Conservation (phyloP, 441 rosid species). For the Pelargonium exstipulatum region DNA sequence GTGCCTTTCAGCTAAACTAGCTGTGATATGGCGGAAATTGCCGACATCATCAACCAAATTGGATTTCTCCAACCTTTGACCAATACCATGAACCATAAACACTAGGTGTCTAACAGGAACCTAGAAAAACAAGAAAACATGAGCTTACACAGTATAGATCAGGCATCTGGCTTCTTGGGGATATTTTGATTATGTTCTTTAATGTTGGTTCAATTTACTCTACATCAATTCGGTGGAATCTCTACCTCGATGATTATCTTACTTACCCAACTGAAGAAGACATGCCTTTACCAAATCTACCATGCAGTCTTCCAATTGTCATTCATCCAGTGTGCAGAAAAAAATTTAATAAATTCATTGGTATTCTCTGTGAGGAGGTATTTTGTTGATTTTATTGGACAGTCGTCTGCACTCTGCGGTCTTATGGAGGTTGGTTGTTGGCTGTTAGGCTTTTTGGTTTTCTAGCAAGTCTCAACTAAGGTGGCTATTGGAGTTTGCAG, state of each 20-base stretch:
- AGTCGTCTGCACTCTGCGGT: too few relatives aligned
- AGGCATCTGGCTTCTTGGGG: background rate
- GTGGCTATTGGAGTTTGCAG: too few relatives aligned
- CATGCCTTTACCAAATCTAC: background rate
- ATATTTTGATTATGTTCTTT: background rate
- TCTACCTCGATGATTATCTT: background rate
- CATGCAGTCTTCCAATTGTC: background rate
- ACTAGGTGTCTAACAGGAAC: constrained; percentile 94
- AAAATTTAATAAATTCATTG: too few relatives aligned
- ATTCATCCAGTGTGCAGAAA: background rate
- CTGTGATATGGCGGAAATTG: constrained; percentile 79
- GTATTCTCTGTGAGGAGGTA: too few relatives aligned
- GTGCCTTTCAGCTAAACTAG: constrained; percentile 69
- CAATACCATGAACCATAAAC: constrained; percentile 98
- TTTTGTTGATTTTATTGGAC: too few relatives aligned
- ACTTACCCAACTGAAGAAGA: background rate
- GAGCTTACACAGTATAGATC: too few relatives aligned
- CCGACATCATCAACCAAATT: constrained; percentile 95
- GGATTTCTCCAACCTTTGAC: constrained; percentile 94
- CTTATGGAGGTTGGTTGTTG: too few relatives aligned
- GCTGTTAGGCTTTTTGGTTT: too few relatives aligned
- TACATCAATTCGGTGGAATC: background rate
- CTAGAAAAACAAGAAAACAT: constrained; percentile 33
- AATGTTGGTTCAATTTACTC: background rate
- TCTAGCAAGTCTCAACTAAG: too few relatives aligned